Base-by-base conservation (phyloP, 176 grass and related monocot species). In the Paspalum vaginatum region DNA sequence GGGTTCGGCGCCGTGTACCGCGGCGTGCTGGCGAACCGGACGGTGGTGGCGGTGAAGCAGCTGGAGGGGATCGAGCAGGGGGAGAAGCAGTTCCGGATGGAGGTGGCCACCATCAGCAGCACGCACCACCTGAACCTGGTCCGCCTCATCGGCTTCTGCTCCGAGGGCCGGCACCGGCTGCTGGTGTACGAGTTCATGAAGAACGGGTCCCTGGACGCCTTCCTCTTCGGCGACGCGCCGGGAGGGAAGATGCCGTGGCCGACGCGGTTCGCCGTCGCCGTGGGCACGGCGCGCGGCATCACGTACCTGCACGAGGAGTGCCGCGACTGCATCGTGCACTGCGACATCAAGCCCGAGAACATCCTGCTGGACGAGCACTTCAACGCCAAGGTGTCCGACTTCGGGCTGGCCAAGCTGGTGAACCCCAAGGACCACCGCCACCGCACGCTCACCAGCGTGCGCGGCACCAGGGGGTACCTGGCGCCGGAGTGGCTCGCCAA, bases 131-230 rank as follows among this genome's bases (percentile, higher is more conserved):
- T 99, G 74, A 99, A 99, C 70, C 86, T 99, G 5, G 96, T 99
- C 21, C 81, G 96, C 11, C 85, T 99, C 46, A 93, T 99, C 21
- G 96, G 96, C 48, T 99, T 99, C 72, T 99, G 96, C 86, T 99
- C 96, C 42, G 96, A 99, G 85, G 96, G 96, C 8, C 90, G 93
- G 1, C 96, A 99, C 85, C 81, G 96, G 0, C 74, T 99, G 39
- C 83, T 99, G 1, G 90, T 95, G 40, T 99, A 99, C 74, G 96
- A 99, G 88, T 99, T 99, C 92, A 99, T 99, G 96, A 99, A 95
- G 81, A 99, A 95, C 76, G 67, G 90, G 5, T 99, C 96, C 7
- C 86, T 99, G 0, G 96, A 95, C 54, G 68, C 72, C 1, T 93
- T 91, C 84, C 90, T 99, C 83, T 99, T 99, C 84, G 90, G 46